Evolutionary conservation across 345 rosid genomes (phyloP), one percentile per base, ranked within the genome.

Genomic region (Pistacia integerrima): DNA sequence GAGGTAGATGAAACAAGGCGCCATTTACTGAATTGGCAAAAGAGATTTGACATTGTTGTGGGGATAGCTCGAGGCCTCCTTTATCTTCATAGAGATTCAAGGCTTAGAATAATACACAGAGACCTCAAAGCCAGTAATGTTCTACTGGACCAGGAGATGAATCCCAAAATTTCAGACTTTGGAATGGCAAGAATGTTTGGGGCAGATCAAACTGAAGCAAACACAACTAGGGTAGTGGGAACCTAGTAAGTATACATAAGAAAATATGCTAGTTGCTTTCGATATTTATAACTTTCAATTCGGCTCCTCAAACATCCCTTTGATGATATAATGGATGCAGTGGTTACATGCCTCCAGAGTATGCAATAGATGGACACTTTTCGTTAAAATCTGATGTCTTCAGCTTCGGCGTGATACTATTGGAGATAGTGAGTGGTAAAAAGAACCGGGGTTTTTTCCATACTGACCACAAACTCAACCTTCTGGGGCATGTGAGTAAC

Each of bases 331-430:
- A 41, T 55, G 14, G 36, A 0, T 76, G 65, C 64, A 85, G 90
- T 46, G 89, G 90, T 18, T 86, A 85, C 17, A 85, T 86, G 84
- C 74, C 88, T 41, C 88, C 87, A 2, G 88, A 88, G 51, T 83
- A 87, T 60, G 90, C 85, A 4, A 59, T 79, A 76, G 76, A 77
- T 25, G 87, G 89, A 14, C 78, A 69, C 11, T 83, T 85, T 60
- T 89, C 90, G 18, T 13, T 54, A 54, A 54, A 54, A 54, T 54
- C 57, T 54, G 57, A 54, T 4, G 57, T 54, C 57, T 54, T 54
- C 57, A 54, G 57, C 57, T 54, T 54, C 57, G 57, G 57, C 1
- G 57, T 54, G 57, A 54, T 54, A 54, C 18, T 54, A 18, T 16
- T 54, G 57, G 57, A 54, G 57, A 54, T 16, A 2, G 57, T 54